A percentile compares a stretch with the other conserved stretches of the same genome.
Conservation (phyloP, 2,329 filamentous ascomycete genomes). For the Colletotrichum graminicola region DNA sequence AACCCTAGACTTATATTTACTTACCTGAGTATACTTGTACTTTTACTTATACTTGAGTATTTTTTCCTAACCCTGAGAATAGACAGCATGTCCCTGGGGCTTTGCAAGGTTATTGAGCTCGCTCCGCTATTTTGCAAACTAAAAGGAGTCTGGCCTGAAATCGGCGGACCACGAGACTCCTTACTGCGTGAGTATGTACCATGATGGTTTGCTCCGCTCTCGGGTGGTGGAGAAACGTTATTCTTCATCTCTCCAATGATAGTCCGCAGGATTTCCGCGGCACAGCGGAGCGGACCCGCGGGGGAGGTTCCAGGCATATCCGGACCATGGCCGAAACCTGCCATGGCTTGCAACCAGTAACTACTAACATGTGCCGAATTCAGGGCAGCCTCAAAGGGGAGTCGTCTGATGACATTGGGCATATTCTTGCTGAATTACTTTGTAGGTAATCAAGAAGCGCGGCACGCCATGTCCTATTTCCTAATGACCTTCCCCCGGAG, state of each 20-base stretch:
- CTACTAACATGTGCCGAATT: background rate
- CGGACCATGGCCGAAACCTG: conserved; percentile 6
- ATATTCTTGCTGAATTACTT: background rate
- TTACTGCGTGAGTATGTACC: background rate
- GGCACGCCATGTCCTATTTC: background rate
- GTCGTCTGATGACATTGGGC: background rate
- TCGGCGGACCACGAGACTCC: background rate
- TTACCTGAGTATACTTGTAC: too few relatives aligned
- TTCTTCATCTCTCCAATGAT: conserved; percentile 12
- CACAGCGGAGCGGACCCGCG: background rate
- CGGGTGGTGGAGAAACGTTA: conserved; percentile 19
- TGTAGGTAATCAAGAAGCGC: background rate
- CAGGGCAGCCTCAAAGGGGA: background rate
- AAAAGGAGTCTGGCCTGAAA: background rate
- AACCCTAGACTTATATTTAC: too few relatives aligned
- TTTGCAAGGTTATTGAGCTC: background rate
- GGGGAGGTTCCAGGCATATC: background rate
- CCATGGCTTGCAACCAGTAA: conserved; percentile 14
- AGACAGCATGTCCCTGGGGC: too few relatives aligned
- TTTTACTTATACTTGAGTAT: too few relatives aligned
- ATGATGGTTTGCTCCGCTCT: conserved; percentile 1
- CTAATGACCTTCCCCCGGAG: background rate
- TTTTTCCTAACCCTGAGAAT: too few relatives aligned
- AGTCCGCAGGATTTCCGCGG: conserved; percentile 3
- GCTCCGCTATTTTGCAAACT: background rate